These are phyloP conservation scores for Lecanicillium sp. DNA, from an alignment of 2,329 filamentous ascomycete genomes.

Conservation along the genomic window DNA sequence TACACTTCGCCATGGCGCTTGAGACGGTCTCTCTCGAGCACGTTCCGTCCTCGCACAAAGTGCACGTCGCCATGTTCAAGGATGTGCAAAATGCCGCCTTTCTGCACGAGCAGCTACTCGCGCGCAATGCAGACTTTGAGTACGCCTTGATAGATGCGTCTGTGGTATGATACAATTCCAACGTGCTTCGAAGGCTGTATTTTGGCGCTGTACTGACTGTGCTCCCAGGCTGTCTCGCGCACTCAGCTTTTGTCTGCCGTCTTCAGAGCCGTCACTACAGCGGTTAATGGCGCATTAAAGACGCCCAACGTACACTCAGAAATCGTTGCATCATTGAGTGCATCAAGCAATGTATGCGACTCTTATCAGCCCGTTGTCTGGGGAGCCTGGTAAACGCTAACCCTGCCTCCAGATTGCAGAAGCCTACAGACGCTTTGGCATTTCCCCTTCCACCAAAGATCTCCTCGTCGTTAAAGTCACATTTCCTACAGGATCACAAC, in stretches of 20 bases:
- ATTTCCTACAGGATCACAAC: conserved; percentile 34
- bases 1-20: conserved; percentile 30
- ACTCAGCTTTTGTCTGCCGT: conserved; percentile 67
- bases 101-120: conserved; percentile 76
- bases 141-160: conserved; percentile 90
- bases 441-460: conserved; percentile 60
- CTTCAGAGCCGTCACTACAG: conserved; percentile 67
- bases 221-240: conserved; percentile 55
- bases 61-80: conserved; percentile 70
- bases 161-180: too few species aligned
- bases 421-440: conserved; percentile 81
- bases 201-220: too few species aligned
- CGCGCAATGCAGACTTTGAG: conserved; percentile 76
- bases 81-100: conserved; percentile 70
- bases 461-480: conserved; percentile 79
- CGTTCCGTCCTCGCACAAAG: conserved; percentile 55
- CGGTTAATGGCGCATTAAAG: conserved; percentile 54
- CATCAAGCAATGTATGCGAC: conserved; percentile 66
- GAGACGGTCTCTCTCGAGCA: conserved; percentile 70
- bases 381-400: neutral
- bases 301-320: conserved; percentile 87
- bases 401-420: conserved; percentile 68
- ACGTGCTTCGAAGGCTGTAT: too few species aligned
- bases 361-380: neutral
- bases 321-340: conserved; percentile 71